Evolutionary conservation across 208 protist genomes (phyloP).

Genomic region (Crithidia fasciculata): DNA sequence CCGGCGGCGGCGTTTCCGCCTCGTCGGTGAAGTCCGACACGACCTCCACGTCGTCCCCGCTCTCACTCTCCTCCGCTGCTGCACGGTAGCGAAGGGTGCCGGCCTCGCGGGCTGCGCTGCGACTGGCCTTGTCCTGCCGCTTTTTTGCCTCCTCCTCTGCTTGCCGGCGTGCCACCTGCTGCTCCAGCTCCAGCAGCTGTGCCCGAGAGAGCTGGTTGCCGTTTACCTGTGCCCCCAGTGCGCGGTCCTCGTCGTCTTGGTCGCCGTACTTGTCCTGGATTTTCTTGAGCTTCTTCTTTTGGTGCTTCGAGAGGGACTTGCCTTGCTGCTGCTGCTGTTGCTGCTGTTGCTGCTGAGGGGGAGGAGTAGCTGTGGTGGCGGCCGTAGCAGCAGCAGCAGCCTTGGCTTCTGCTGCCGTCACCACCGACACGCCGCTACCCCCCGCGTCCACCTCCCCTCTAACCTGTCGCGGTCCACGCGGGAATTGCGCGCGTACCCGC

Average conservation of each 20-base stretch:
- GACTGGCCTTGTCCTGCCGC: slow-evolving; percentile 16
- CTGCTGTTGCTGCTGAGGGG: neutral
- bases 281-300: slow-evolving; percentile 77
- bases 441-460: neutral
- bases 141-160: slow-evolving; percentile 16
- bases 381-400: neutral
- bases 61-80: neutral
- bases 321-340: slow-evolving; percentile 2
- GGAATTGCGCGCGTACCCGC: slow-evolving; percentile 19
- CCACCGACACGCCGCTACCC: neutral
- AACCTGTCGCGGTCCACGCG: slow-evolving; percentile 21
- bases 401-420: neutral
- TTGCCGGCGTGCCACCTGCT: slow-evolving; percentile 2
- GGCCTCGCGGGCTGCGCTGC: slow-evolving; percentile 5
- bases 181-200: slow-evolving; percentile 42
- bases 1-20: neutral
- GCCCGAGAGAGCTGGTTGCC: slow-evolving; percentile 67
- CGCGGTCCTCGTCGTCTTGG: slow-evolving; percentile 80
- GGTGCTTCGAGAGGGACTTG: slow-evolving; percentile 54
- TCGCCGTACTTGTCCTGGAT: slow-evolving; percentile 82
- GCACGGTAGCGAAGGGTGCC: slow-evolving; percentile 19
- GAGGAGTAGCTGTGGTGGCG: neutral
- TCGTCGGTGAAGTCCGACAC: slow-evolving; percentile 21
- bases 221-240: slow-evolving; percentile 61
- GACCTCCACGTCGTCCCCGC: slow-evolving; percentile 17